Percentiles rank a stretch among this genome's conserved stretches.
Conservation (phyloP, 192 early-diverging fungal species). For the Podila verticillata region DNA sequence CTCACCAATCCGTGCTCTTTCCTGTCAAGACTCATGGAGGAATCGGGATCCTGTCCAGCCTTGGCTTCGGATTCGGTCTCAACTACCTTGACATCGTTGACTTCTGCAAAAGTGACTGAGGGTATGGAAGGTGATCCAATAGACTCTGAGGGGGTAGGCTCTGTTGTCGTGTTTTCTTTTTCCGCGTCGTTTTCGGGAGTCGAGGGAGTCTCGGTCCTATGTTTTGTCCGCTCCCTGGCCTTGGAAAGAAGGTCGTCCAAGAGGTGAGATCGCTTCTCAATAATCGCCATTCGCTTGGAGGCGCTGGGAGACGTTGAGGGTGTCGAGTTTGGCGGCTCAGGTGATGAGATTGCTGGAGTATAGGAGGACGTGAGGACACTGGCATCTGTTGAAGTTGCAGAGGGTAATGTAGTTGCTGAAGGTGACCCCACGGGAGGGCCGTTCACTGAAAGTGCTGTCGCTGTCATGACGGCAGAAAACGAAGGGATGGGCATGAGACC, state of each 20-base stretch:
- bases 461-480: slow-evolving; percentile 15
- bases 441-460: neutral
- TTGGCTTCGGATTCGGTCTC: slow-evolving; percentile 1
- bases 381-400: slow-evolving; percentile 4
- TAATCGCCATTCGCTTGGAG: slow-evolving; percentile 7
- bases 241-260: slow-evolving; percentile 24
- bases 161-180: slow-evolving; percentile 9
- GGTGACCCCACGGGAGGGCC: neutral
- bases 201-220: slow-evolving; percentile 4
- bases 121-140: neutral
- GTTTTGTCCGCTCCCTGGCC: slow-evolving; percentile 27
- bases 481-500: slow-evolving; percentile 9
- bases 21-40: neutral
- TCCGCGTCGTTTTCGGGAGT: neutral
- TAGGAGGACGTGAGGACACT: slow-evolving; percentile 47
- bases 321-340: slow-evolving; percentile 9
- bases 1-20: slow-evolving; percentile 20
- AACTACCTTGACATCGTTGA: slow-evolving; percentile 16
- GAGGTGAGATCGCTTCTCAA: slow-evolving; percentile 32
- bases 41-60: neutral
- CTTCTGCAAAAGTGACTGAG: slow-evolving; percentile 21
- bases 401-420: slow-evolving; percentile 13
- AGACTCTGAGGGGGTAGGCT: neutral
- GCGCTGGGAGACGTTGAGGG: slow-evolving; percentile 11
- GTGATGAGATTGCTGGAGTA: slow-evolving; percentile 28